phyloP scores from a whole-genome alignment of 495 filamentous ascomycete genomes.

The Zalerion maritima region DNA sequence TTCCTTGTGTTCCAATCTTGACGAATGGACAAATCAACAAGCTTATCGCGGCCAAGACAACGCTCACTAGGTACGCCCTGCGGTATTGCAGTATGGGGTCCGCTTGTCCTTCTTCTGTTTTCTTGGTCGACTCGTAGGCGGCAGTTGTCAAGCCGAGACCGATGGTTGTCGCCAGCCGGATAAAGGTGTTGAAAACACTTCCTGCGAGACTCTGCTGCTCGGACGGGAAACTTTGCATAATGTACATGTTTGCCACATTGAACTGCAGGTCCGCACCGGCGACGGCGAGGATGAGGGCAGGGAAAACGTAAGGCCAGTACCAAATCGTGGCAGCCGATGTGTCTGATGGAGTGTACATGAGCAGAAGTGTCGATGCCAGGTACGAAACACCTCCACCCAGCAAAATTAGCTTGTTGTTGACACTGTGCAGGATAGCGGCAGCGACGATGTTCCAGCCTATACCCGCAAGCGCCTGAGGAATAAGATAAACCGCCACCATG shows the following conservation, averaged over 20 bases:
- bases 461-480: slow-evolving; percentile 40
- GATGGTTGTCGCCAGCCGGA: slow-evolving; percentile 34
- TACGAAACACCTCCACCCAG: slow-evolving; percentile 30
- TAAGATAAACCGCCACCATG: slow-evolving; percentile 37
- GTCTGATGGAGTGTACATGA: slow-evolving; percentile 22
- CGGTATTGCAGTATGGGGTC: slow-evolving; percentile 25
- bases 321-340: slow-evolving; percentile 21
- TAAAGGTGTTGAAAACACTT: slow-evolving; percentile 43
- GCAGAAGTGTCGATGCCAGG: slow-evolving; percentile 28
- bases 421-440: slow-evolving; percentile 30
- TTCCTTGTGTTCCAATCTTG: slow-evolving; percentile 28
- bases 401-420: slow-evolving; percentile 36
- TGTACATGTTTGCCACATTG: slow-evolving; percentile 47
- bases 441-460: slow-evolving; percentile 34
- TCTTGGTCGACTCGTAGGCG: slow-evolving; percentile 23
- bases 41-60: slow-evolving; percentile 34
- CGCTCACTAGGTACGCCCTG: slow-evolving; percentile 40
- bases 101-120: slow-evolving; percentile 16
- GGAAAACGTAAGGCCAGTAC: slow-evolving; percentile 47
- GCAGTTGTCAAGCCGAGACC: slow-evolving; percentile 38
- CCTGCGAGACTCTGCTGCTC: slow-evolving; percentile 43
- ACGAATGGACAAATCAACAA: slow-evolving; percentile 26
- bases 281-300: slow-evolving; percentile 35
- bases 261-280: slow-evolving; percentile 47
- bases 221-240: slow-evolving; percentile 36